Evolutionary conservation across 805 yeast genomes (phyloP).

Genomic region (Pichia heedii): DNA sequence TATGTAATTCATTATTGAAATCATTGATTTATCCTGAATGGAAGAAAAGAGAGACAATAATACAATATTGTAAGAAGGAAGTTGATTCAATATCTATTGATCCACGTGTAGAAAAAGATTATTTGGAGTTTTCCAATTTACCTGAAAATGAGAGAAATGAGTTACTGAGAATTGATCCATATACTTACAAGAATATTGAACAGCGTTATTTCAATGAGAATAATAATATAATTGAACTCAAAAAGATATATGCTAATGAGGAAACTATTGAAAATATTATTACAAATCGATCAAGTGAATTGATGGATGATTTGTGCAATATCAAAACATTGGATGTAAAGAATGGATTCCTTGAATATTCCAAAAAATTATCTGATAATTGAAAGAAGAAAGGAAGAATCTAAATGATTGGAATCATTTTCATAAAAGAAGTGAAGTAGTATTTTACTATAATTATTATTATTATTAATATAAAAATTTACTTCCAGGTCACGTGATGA

Average conservation of each 20-base stretch:
- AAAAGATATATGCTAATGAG: slow-evolving; percentile 33
- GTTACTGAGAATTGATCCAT: slow-evolving; percentile 39
- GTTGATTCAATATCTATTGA: slow-evolving; percentile 17
- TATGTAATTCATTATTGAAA: slow-evolving; percentile 30
- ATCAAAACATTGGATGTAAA: slow-evolving; percentile 9
- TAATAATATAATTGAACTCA: slow-evolving; percentile 22
- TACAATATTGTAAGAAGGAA: slow-evolving; percentile 34
- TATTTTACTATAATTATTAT: no score
- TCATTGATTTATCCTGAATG: slow-evolving; percentile 38
- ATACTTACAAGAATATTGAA: slow-evolving; percentile 34
- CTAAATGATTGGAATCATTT: no score
- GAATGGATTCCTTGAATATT: background rate
- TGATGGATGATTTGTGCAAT: slow-evolving; percentile 30
- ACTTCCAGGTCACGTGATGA: no score
- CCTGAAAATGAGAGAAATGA: slow-evolving; percentile 16
- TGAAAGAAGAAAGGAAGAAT: no score
- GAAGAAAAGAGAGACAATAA: slow-evolving; percentile 32
- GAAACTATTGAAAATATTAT: slow-evolving; percentile 33
- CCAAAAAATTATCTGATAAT: background rate
- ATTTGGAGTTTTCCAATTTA: slow-evolving; percentile 9
- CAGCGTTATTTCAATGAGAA: slow-evolving; percentile 25
- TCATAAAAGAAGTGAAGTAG: no score
- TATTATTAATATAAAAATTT: no score
- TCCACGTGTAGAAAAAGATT: slow-evolving; percentile 9
- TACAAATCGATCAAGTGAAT: slow-evolving; percentile 26